Conservation (phyloP, 306 rosid species). For the Quercus mongolica region DNA sequence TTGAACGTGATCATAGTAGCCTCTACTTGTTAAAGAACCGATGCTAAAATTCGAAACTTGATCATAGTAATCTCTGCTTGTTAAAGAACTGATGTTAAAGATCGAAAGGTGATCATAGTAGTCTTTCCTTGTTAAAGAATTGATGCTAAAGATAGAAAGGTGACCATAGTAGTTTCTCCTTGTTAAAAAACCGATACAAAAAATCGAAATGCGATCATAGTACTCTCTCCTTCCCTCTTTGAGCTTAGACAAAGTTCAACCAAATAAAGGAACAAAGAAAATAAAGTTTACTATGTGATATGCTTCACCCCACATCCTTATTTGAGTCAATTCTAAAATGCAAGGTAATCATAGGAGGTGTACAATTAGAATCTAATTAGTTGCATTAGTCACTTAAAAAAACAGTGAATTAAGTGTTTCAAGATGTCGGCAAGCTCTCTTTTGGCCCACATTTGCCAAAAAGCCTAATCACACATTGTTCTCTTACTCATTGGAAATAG, state of each 20-base stretch:
- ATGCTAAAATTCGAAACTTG: neutral
- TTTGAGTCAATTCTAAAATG: neutral
- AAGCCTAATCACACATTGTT: slow-evolving; percentile 26
- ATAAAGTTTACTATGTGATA: slow-evolving; percentile 1
- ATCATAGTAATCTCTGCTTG: no score
- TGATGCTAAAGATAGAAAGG: no score
- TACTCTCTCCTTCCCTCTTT: neutral
- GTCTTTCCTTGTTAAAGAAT: no score
- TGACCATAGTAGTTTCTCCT: no score
- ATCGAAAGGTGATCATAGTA: no score
- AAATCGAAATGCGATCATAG: no score
- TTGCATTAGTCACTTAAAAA: neutral
- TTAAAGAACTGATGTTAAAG: no score
- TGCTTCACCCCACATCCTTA: slow-evolving; percentile 5
- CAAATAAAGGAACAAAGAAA: neutral
- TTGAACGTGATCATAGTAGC: neutral
- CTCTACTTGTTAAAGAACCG: no score
- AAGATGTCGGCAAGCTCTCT: slow-evolving; percentile 28
- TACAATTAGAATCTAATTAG: slow-evolving; percentile 31
- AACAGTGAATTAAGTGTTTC: slow-evolving; percentile 32
- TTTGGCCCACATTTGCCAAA: slow-evolving; percentile 27
- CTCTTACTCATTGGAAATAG: slow-evolving; percentile 20
- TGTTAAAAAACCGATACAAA: no score
- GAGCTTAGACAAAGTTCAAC: neutral
- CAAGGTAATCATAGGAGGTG: slow-evolving; percentile 27